Percentiles rank a stretch among this genome's conserved stretches.
phyloP scores from a whole-genome alignment of 495 filamentous ascomycete genomes.

The Delitschia confertaspora region DNA sequence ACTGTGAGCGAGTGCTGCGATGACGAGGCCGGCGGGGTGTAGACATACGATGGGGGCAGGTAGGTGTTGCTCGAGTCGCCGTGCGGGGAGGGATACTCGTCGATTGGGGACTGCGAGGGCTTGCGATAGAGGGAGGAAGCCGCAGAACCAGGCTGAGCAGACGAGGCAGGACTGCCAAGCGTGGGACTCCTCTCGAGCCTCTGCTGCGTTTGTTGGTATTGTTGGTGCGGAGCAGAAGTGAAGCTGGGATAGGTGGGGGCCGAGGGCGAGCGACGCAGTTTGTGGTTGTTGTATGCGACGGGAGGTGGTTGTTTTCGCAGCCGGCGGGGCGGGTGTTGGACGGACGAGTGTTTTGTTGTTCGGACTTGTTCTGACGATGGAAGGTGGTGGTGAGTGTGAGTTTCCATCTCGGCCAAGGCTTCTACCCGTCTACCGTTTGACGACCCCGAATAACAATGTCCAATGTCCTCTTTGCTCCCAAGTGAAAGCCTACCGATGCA shows the following conservation, averaged over 20 bases:
- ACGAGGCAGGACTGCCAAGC: neutral
- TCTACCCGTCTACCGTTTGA: conserved; percentile 2
- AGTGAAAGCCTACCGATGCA: no score
- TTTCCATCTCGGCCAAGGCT: conserved; percentile 3
- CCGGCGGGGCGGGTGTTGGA: neutral
- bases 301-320: conserved; percentile 9
- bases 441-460: no score
- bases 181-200: neutral
- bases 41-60: neutral
- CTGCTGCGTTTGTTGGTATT: neutral
- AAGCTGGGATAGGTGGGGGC: conserved; percentile 25
- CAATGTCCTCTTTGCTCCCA: no score
- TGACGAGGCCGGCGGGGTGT: neutral
- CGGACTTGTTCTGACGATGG: neutral
- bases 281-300: conserved; percentile 15
- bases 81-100: neutral
- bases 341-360: neutral
- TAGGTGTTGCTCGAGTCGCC: neutral
- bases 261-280: conserved; percentile 13
- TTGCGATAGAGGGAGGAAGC: neutral
- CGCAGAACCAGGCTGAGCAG: no score
- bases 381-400: neutral
- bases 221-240: conserved; percentile 3
- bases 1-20: conserved; percentile 2
- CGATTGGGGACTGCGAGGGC: neutral